Percentiles rank a stretch among this genome's conserved stretches.
Evolutionary conservation across 192 early-diverging fungal species (phyloP).

Genomic region (Gamsiella multidivaricata): DNA sequence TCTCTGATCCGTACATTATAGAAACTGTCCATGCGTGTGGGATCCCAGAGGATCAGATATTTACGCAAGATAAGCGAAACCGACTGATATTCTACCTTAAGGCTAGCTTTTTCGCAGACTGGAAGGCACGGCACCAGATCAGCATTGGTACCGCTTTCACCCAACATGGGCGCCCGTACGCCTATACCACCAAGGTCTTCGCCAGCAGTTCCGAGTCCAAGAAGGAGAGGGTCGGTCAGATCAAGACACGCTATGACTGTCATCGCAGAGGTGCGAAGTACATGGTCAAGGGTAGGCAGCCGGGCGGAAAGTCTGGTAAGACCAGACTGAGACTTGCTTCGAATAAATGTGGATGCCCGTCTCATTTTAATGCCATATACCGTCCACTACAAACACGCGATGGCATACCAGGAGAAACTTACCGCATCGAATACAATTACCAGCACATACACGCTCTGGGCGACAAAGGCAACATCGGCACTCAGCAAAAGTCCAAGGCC

Average conservation of each 20-base stretch:
- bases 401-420: constrained; percentile 4
- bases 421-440: constrained; percentile 16
- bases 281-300: background rate
- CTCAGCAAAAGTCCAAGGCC: too few relatives aligned
- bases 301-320: constrained; percentile 11
- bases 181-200: background rate
- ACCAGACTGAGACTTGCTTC: background rate
- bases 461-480: background rate
- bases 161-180: background rate
- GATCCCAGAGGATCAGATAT: background rate
- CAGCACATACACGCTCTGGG: constrained; percentile 13
- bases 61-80: background rate
- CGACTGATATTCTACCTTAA: constrained; percentile 3
- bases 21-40: too few relatives aligned
- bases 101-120: constrained; percentile 4
- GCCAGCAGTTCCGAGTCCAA: background rate
- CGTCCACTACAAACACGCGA: background rate
- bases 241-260: background rate
- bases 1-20: too few relatives aligned
- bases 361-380: constrained; percentile 18
- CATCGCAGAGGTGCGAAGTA: constrained; percentile 1
- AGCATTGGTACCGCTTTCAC: constrained; percentile 4
- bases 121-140: background rate
- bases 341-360: background rate
- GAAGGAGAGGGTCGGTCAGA: constrained; percentile 5